Evolutionary conservation across 495 filamentous ascomycete species (phyloP).

Genomic region (Penicillium pancosmium): DNA sequence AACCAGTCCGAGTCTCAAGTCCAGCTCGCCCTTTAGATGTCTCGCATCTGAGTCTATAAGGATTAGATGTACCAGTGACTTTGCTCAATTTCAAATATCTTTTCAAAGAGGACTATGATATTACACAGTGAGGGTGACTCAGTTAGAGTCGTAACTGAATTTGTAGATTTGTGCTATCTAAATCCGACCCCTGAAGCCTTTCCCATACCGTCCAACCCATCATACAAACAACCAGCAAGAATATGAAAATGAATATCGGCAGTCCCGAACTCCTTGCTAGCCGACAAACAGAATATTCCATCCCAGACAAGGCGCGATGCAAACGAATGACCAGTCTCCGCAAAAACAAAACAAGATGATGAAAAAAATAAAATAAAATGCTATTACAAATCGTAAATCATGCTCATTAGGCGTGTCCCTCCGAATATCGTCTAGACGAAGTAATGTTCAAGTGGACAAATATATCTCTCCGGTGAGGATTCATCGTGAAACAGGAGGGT

Average conservation of each 20-base stretch:
- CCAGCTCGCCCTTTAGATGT: too few relatives aligned
- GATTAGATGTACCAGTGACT: too few relatives aligned
- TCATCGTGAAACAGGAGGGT: conserved; percentile 13
- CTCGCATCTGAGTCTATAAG: too few relatives aligned
- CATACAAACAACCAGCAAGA: neutral
- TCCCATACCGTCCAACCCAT: neutral
- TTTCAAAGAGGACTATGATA: too few relatives aligned
- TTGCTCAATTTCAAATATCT: too few relatives aligned
- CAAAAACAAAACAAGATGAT: neutral
- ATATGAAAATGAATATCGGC: neutral
- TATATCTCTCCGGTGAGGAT: neutral
- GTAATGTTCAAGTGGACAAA: neutral
- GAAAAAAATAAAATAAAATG: conserved; percentile 2
- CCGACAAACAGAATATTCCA: neutral
- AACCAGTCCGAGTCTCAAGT: too few relatives aligned
- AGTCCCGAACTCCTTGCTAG: conserved; percentile 10
- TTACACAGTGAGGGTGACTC: neutral
- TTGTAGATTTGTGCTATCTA: neutral
- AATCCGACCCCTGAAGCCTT: neutral
- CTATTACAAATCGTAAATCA: conserved; percentile 27
- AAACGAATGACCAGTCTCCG: neutral
- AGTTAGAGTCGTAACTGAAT: neutral
- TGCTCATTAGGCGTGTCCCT: conserved; percentile 16
- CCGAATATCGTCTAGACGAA: neutral
- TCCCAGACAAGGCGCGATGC: neutral